phyloP scores from a whole-genome alignment of 2,329 filamentous ascomycete species.

The Amphichorda felina region DNA sequence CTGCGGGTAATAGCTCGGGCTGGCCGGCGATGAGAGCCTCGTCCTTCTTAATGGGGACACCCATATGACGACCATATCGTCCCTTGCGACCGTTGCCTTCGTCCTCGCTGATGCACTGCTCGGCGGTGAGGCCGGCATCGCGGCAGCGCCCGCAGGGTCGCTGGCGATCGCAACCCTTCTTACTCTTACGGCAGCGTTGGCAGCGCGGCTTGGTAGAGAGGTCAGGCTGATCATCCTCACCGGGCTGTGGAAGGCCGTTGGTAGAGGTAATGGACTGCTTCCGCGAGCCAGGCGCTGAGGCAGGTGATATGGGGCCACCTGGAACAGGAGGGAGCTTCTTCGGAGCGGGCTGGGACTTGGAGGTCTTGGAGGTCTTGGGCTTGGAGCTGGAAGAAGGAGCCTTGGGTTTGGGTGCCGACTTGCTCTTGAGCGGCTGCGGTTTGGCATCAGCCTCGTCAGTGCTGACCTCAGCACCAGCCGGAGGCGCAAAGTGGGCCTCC shows the following conservation, averaged over 20 bases:
- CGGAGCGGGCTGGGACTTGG: constrained; percentile 33
- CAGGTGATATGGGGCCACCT: constrained; percentile 44
- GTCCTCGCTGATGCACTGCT: constrained; percentile 94
- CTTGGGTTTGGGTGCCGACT: constrained; percentile 26
- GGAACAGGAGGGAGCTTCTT: constrained; percentile 35
- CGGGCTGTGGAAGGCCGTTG: constrained; percentile 27
- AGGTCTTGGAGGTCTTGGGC: constrained; percentile 23
- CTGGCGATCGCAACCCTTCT: constrained; percentile 97
- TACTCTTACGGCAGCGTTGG: constrained; percentile 97
- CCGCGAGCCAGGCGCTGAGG: constrained; percentile 59
- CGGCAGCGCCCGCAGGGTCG: constrained; percentile 90
- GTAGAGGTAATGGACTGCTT: constrained; percentile 63
- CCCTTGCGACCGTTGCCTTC: constrained; percentile 96
- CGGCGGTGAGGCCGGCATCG: constrained; percentile 85
- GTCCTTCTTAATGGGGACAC: constrained; percentile 49
- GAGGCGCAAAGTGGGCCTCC: constrained; percentile 37
- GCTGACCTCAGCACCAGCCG: constrained; percentile 21
- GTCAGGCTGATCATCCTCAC: constrained; percentile 77
- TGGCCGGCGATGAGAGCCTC: constrained; percentile 27
- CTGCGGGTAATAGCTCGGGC: constrained; percentile 24
- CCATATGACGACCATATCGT: constrained; percentile 68
- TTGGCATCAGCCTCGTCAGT: constrained; percentile 29
- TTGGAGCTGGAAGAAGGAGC: constrained; percentile 20
- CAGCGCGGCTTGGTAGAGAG: constrained; percentile 92
- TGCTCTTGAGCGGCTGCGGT: constrained; percentile 29